phyloP scores from a whole-genome alignment of 257 asterid genomes.

The Solanum rostratum region DNA sequence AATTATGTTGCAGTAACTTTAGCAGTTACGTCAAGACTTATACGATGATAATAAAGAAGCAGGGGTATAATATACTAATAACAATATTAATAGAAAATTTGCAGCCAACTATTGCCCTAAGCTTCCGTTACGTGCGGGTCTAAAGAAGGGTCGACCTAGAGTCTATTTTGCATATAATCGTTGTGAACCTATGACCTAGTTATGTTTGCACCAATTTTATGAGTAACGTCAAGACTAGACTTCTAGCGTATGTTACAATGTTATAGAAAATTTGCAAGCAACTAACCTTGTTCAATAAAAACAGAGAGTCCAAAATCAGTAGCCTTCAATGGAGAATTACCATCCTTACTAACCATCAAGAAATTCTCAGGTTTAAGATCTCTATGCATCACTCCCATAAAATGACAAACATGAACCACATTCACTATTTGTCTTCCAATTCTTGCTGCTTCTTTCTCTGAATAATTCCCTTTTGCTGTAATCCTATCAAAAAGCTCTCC shows the following conservation, averaged over 20 bases:
- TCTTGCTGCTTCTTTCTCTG: constrained; percentile 35
- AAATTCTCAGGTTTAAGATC: constrained; percentile 40
- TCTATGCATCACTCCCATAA: constrained; percentile 37
- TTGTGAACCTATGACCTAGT: too few relatives aligned
- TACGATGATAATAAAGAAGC: background rate
- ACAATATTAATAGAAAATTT: background rate
- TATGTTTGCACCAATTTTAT: too few relatives aligned
- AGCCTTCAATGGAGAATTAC: constrained; percentile 23
- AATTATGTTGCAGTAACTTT: background rate
- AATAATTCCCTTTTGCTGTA: constrained; percentile 27
- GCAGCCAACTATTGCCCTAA: background rate
- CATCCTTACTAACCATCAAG: constrained; percentile 22
- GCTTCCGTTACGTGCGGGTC: too few relatives aligned
- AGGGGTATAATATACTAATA: background rate
- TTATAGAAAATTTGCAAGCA: background rate
- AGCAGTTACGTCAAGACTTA: background rate
- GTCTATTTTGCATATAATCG: too few relatives aligned
- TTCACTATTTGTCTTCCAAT: constrained; percentile 32
- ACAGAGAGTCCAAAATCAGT: constrained; percentile 36
- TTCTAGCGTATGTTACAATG: too few relatives aligned
- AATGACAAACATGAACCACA: constrained; percentile 35
- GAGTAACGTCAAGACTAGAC: too few relatives aligned
- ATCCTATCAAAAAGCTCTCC: constrained; percentile 35
- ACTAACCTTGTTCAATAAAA: constrained; percentile 31
- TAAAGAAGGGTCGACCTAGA: too few relatives aligned